phyloP scores from a whole-genome alignment of 179 eudicot species.

The Corrigiola litoralis region DNA sequence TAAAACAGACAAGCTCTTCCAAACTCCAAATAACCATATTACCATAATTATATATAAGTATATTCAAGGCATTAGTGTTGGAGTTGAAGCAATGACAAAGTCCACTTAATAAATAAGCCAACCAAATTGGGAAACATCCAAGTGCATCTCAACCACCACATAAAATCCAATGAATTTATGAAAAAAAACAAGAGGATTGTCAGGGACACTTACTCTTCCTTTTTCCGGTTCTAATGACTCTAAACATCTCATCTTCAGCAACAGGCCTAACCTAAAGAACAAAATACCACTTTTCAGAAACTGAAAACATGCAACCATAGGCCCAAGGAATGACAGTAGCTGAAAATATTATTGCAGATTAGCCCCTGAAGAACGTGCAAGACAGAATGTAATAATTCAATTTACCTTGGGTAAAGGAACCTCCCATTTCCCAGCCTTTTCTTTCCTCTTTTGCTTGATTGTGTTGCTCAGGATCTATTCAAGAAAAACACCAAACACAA shows the following conservation, averaged over 20 bases:
- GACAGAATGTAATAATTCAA: background rate
- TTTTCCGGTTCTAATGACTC: slow-evolving; percentile 85
- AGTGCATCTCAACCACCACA: background rate
- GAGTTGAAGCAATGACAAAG: background rate
- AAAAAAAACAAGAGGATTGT: background rate
- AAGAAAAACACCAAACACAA: background rate
- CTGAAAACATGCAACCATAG: background rate
- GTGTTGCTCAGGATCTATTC: slow-evolving; percentile 84
- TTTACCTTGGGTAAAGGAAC: slow-evolving; percentile 95
- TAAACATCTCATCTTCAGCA: slow-evolving; percentile 99
- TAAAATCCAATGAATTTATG: background rate
- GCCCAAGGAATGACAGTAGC: background rate
- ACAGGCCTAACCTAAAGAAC: slow-evolving; percentile 86
- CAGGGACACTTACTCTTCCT: slow-evolving; percentile 68
- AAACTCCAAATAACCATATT: no score
- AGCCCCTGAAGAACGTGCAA: background rate
- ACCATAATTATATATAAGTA: no score
- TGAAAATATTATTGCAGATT: background rate
- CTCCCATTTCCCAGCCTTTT: slow-evolving; percentile 97
- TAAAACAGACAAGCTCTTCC: background rate
- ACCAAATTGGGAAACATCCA: background rate
- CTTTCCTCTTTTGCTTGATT: slow-evolving; percentile 93
- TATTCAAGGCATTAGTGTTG: no score
- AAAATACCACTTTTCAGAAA: background rate
- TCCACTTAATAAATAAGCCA: background rate